These are phyloP conservation scores for Protomyces lactucae-debilis DNA, from an alignment of 1,139 yeast species.

Conservation along the genomic window DNA sequence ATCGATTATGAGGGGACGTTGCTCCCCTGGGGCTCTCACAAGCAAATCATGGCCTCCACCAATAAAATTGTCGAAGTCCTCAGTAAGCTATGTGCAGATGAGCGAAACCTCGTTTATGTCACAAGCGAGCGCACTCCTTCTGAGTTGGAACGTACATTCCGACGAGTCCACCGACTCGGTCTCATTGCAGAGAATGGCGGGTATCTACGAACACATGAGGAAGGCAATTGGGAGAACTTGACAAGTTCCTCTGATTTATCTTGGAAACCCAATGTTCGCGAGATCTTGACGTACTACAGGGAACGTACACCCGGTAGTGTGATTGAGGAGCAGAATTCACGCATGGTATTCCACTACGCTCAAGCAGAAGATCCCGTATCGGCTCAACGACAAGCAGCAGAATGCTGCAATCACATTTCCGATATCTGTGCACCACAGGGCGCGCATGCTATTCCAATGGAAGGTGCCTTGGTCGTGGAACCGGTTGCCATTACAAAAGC, in stretches of 20 bases:
- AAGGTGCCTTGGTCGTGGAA: conserved; percentile 63
- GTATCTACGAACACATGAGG: conserved; percentile 36
- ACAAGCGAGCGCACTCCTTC: conserved; percentile 38
- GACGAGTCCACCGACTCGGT: conserved; percentile 66
- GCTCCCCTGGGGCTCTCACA: conserved; percentile 31
- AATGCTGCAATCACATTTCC: conserved; percentile 77
- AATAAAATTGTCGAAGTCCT: conserved; percentile 41
- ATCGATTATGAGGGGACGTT: conserved; percentile 34
- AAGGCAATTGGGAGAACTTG: conserved; percentile 58
- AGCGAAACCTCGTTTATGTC: conserved; percentile 63
- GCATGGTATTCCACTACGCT: conserved; percentile 71
- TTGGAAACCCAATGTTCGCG: conserved; percentile 62
- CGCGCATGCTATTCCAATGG: conserved; percentile 72
- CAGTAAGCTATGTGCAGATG: conserved; percentile 49
- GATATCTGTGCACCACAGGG: conserved; percentile 61
- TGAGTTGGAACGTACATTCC: conserved; percentile 53
- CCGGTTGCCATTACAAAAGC: conserved; percentile 48
- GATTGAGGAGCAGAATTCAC: conserved; percentile 67
- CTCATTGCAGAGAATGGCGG: conserved; percentile 90
- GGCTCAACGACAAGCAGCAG: conserved; percentile 68
- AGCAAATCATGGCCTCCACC: conserved; percentile 36
- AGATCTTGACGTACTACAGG: conserved; percentile 59
- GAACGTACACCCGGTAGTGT: conserved; percentile 79
- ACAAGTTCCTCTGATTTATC: conserved; percentile 50
- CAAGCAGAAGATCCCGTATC: conserved; percentile 64